phyloP scores from a whole-genome alignment of 2,329 filamentous ascomycete species.

The Lecanosticta acicola region DNA sequence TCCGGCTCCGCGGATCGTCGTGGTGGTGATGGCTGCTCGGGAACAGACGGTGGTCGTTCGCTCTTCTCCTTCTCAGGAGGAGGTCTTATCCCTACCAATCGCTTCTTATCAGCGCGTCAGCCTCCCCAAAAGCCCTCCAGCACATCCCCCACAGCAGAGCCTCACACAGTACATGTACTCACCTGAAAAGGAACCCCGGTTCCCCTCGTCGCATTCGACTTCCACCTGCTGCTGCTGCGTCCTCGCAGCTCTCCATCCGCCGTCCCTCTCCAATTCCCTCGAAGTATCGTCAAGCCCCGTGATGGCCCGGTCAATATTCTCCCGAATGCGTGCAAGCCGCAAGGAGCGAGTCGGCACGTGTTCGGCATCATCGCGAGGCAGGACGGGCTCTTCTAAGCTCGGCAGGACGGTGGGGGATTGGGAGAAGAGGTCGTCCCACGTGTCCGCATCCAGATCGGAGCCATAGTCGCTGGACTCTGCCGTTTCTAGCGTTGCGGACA shows the following conservation, averaged over 20 bases:
- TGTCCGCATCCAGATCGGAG: conserved; percentile 52
- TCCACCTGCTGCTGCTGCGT: conserved; percentile 36
- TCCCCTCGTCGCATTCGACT: conserved; percentile 39
- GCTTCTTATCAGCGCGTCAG: conserved; percentile 29
- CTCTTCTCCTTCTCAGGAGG: too few species aligned
- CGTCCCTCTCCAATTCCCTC: not conserved
- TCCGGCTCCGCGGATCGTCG: conserved; percentile 1
- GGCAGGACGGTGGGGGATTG: conserved; percentile 27
- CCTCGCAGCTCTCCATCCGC: conserved; percentile 7
- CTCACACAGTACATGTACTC: not conserved
- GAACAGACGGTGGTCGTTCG: not conserved
- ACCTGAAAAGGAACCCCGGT: conserved; percentile 31
- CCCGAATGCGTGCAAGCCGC: conserved; percentile 15
- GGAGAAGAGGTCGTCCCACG: conserved; percentile 48
- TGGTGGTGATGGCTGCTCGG: not conserved
- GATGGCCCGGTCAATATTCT: conserved; percentile 10
- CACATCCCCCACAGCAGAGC: too few species aligned
- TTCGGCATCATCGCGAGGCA: conserved; percentile 16
- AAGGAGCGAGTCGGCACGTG: conserved; percentile 16
- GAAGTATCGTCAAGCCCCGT: not conserved
- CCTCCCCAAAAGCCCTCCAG: not conserved
- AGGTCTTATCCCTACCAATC: conserved; percentile 21
- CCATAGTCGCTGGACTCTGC: conserved; percentile 54
- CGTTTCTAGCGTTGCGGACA: not conserved
- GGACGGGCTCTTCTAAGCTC: conserved; percentile 1